These are phyloP conservation scores for Paecilomyces niveus DNA, from an alignment of 2,329 filamentous ascomycete species.

Conservation along the genomic window DNA sequence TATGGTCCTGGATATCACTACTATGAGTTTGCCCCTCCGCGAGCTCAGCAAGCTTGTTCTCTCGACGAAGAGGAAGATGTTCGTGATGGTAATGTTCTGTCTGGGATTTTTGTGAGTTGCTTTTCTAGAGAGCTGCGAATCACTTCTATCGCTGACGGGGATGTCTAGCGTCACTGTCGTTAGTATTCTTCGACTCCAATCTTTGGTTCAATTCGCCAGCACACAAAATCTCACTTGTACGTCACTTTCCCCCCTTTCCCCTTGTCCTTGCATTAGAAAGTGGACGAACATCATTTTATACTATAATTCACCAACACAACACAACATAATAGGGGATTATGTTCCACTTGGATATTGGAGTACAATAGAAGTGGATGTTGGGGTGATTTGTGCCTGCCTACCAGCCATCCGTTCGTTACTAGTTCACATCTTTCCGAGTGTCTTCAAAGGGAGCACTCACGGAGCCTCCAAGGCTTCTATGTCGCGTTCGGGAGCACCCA, in stretches of 20 bases:
- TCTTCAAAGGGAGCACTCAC: slow-evolving; percentile 25
- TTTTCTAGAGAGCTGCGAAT: background rate
- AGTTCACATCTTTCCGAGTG: slow-evolving; percentile 27
- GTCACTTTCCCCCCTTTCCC: background rate
- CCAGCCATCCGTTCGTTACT: slow-evolving; percentile 31
- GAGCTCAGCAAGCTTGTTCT: slow-evolving; percentile 20
- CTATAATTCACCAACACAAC: no score
- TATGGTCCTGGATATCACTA: slow-evolving; percentile 22
- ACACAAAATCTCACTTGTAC: slow-evolving; percentile 35
- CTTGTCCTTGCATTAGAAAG: background rate
- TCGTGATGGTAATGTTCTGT: slow-evolving; percentile 29
- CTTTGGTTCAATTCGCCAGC: slow-evolving; percentile 35
- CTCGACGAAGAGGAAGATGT: slow-evolving; percentile 21
- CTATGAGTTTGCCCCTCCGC: slow-evolving; percentile 22
- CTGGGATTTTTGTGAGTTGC: slow-evolving; percentile 28
- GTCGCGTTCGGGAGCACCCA: slow-evolving; percentile 7
- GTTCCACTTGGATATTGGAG: slow-evolving; percentile 23
- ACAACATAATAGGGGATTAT: slow-evolving; percentile 22
- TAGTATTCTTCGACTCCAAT: slow-evolving; percentile 38
- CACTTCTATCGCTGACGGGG: background rate
- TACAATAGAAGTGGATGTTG: slow-evolving; percentile 23
- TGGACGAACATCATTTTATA: no score
- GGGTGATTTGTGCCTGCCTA: slow-evolving; percentile 23
- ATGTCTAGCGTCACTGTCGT: slow-evolving; percentile 36
- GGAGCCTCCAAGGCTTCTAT: slow-evolving; percentile 8